These are phyloP conservation scores for Solidago caesia DNA, from an alignment of 129 eudicot genomes.

Conservation along the genomic window DNA sequence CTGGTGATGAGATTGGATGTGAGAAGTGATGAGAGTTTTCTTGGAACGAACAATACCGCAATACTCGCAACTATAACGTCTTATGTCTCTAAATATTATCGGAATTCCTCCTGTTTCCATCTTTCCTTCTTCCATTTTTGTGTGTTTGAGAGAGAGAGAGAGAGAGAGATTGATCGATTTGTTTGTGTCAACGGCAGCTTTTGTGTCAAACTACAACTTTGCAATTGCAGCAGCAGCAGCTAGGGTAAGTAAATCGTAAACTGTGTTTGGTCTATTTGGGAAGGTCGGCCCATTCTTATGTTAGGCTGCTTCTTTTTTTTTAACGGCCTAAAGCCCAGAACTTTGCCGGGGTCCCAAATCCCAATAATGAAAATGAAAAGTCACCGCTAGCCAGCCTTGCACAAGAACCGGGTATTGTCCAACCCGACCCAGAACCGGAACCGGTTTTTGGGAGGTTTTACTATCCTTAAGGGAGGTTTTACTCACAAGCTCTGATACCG, in stretches of 20 bases:
- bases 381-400: too few relatives aligned
- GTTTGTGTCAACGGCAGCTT: not conserved
- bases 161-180: not conserved
- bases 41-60: slow-evolving; percentile 90
- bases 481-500: too few relatives aligned
- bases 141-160: not conserved
- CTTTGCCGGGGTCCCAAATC: too few relatives aligned
- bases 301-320: too few relatives aligned
- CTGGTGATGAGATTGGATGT: slow-evolving; percentile 60
- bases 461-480: too few relatives aligned
- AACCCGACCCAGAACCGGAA: too few relatives aligned
- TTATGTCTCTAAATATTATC: slow-evolving; percentile 51
- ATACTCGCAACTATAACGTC: slow-evolving; percentile 66
- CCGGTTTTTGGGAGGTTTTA: too few relatives aligned
- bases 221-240: not conserved
- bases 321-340: too few relatives aligned
- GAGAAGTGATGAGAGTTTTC: slow-evolving; percentile 64
- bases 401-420: too few relatives aligned
- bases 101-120: slow-evolving; percentile 18
- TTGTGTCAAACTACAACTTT: too few relatives aligned
- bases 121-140: slow-evolving; percentile 32
- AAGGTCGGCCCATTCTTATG: not conserved
- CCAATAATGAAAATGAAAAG: too few relatives aligned
- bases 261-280: slow-evolving; percentile 5
- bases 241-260: slow-evolving; percentile 18